Percentiles rank a stretch among this genome's conserved stretches.
phyloP scores from a whole-genome alignment of 169 alveolate genomes.

The Cryptosporidium tyzzeri region DNA sequence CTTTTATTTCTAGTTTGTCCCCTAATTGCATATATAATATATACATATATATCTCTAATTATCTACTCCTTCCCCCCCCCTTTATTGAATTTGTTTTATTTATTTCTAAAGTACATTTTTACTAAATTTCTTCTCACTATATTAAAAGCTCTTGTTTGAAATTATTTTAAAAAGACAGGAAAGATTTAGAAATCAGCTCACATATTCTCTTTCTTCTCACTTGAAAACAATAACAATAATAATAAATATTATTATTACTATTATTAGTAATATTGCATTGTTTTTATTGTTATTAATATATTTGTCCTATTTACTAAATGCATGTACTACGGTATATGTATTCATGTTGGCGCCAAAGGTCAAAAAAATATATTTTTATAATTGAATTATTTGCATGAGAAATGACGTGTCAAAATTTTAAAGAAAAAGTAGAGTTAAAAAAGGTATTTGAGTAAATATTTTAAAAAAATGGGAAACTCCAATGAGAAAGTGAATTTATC shows the following conservation, averaged over 20 bases:
- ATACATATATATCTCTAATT: no score
- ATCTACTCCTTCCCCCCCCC: background rate
- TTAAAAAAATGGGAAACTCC: conserved; percentile 1
- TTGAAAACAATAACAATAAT: no score
- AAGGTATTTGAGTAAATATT: background rate
- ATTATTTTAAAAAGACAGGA: background rate
- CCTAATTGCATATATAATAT: background rate
- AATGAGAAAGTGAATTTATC: conserved; percentile 1
- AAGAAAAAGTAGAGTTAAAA: background rate
- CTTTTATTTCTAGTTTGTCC: background rate
- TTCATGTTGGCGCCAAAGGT: conserved; percentile 31
- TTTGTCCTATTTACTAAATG: background rate
- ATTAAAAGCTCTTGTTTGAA: background rate
- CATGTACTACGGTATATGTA: conserved; percentile 18
- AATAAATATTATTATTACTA: no score
- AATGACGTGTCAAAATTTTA: conserved; percentile 4
- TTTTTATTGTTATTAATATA: background rate
- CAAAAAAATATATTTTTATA: background rate
- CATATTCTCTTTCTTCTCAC: no score
- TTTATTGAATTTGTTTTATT: background rate
- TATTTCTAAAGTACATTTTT: background rate
- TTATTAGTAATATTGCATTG: background rate
- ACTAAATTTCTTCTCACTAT: background rate
- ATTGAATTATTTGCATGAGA: conserved; percentile 3
- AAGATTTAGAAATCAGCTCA: no score